Percentiles rank a stretch among this genome's conserved stretches.
phyloP scores from a whole-genome alignment of 2,329 filamentous ascomycete species.

The Colletotrichum shisoi region DNA sequence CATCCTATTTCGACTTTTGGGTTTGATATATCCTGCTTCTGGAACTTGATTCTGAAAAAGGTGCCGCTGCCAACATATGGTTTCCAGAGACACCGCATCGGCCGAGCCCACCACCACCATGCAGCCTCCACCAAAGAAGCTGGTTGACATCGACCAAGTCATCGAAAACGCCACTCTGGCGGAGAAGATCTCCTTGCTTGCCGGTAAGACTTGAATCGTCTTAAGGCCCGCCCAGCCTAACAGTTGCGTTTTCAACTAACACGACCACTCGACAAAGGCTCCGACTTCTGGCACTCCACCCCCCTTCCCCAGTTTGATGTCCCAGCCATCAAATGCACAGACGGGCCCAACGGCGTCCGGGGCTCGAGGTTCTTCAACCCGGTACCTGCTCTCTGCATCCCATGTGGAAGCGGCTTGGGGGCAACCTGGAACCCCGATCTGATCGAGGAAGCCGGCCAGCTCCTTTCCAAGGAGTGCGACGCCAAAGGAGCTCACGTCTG shows the following conservation, averaged over 20 bases:
- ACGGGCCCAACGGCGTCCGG: slow-evolving; percentile 74
- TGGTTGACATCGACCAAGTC: slow-evolving; percentile 60
- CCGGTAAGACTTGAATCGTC: slow-evolving; percentile 49
- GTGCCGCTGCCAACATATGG: background rate
- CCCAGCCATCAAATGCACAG: slow-evolving; percentile 70
- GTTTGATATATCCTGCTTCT: background rate
- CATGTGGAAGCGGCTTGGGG: slow-evolving; percentile 65
- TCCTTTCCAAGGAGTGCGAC: slow-evolving; percentile 62
- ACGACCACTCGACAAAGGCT: slow-evolving; percentile 51
- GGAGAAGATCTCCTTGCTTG: slow-evolving; percentile 63
- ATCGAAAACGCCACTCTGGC: slow-evolving; percentile 60
- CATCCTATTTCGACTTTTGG: too few relatives aligned
- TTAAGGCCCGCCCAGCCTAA: background rate
- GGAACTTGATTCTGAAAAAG: background rate
- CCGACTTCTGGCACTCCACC: slow-evolving; percentile 75
- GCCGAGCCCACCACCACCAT: background rate
- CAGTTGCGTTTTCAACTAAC: background rate
- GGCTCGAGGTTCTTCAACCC: slow-evolving; percentile 74
- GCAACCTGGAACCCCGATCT: slow-evolving; percentile 65
- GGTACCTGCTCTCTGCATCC: slow-evolving; percentile 64
- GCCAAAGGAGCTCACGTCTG: slow-evolving; percentile 66
- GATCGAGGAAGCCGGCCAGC: slow-evolving; percentile 58
- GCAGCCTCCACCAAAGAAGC: slow-evolving; percentile 1
- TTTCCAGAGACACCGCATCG: background rate
- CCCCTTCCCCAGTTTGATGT: slow-evolving; percentile 66